Evolutionary conservation across 148 eudicot genomes (phyloP).

Genomic region (Vaccinium corymbosum): DNA sequence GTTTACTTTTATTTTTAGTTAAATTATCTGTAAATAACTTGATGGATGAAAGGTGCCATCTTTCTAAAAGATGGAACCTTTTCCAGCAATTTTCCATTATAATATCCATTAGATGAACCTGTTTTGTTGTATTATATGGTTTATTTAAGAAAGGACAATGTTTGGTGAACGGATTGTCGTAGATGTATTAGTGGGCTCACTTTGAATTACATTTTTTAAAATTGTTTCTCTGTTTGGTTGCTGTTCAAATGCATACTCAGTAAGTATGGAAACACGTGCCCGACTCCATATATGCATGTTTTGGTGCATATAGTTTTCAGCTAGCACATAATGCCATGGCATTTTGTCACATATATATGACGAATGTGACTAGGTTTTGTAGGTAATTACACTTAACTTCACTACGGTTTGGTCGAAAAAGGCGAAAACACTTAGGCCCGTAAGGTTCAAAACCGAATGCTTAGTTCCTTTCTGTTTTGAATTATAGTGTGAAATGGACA

Average conservation of each 20-base stretch:
- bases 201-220: neutral
- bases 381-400: neutral
- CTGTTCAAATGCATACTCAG: neutral
- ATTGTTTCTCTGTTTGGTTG: neutral
- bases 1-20: neutral
- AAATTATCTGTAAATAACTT: neutral
- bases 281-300: neutral
- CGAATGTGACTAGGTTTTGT: too few species aligned
- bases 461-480: too few species aligned
- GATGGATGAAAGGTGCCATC: neutral
- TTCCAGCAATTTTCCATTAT: neutral
- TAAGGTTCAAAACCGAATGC: neutral
- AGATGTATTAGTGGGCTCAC: neutral
- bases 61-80: too few species aligned
- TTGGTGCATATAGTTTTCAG: neutral
- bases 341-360: neutral
- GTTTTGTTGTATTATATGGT: neutral
- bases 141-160: neutral
- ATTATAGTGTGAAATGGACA: too few species aligned
- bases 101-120: neutral
- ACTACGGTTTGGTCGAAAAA: neutral
- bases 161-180: neutral
- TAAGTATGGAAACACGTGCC: neutral
- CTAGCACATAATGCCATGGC: neutral
- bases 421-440: neutral